These are phyloP conservation scores for Isatis tinctoria DNA, from an alignment of 345 rosid genomes.

Conservation along the genomic window DNA sequence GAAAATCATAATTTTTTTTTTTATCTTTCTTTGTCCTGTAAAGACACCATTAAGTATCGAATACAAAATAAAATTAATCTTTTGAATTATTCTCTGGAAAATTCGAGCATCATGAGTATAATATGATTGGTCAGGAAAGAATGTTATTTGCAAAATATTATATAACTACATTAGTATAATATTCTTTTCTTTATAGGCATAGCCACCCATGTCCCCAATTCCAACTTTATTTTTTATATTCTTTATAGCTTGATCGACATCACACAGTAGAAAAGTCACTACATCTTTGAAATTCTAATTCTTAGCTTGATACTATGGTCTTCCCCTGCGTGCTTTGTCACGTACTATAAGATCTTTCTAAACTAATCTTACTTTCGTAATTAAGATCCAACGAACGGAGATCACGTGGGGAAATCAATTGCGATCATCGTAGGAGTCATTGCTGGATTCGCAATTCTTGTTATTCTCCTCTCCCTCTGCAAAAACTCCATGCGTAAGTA, in stretches of 20 bases:
- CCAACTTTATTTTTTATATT: conserved; percentile 19
- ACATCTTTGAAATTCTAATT: background rate
- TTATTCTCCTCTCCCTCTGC: conserved; percentile 78
- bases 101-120: conserved; percentile 30
- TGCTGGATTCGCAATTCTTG: conserved; percentile 63
- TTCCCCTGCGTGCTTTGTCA: background rate
- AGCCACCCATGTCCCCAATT: conserved; percentile 24
- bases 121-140: conserved; percentile 32
- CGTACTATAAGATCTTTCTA: background rate
- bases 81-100: conserved; percentile 23
- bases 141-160: conserved; percentile 1
- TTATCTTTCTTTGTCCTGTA: background rate
- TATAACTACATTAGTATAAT: background rate
- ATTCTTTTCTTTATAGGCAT: conserved; percentile 30
- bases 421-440: conserved; percentile 77
- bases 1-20: background rate
- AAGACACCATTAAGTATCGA: conserved; percentile 16
- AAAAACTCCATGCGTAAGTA: conserved; percentile 46
- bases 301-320: conserved; percentile 28
- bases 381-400: conserved; percentile 60
- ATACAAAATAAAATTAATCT: conserved; percentile 2
- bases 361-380: conserved; percentile 5
- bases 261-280: conserved; percentile 16
- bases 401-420: conserved; percentile 66
- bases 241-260: conserved; percentile 29